These are phyloP conservation scores for Venustampulla echinocandica DNA, from an alignment of 495 filamentous ascomycete genomes.

Conservation along the genomic window DNA sequence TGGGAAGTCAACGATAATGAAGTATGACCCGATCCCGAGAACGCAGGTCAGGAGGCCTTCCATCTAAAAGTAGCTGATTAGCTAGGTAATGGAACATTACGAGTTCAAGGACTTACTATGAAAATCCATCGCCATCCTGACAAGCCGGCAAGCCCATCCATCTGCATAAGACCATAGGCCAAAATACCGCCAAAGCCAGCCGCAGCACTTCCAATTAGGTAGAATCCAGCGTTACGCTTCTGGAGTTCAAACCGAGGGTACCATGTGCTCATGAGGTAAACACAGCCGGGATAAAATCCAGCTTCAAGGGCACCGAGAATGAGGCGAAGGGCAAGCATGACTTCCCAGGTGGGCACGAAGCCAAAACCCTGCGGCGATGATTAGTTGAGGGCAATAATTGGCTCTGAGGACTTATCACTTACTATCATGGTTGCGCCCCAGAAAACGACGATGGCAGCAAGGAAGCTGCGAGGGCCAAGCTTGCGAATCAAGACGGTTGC, in stretches of 20 bases:
- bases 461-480: conserved; percentile 49
- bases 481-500: conserved; percentile 48
- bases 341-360: conserved; percentile 42
- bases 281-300: conserved; percentile 56
- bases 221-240: conserved; percentile 56
- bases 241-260: conserved; percentile 57
- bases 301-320: conserved; percentile 57
- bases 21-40: conserved; percentile 41
- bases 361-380: conserved; percentile 28
- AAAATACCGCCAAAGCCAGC: conserved; percentile 54
- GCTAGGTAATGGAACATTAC: no score
- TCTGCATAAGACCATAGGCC: conserved; percentile 55
- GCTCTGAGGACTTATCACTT: neutral
- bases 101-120: conserved; percentile 24
- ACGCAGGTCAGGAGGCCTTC: conserved; percentile 62
- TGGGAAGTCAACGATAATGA: conserved; percentile 53
- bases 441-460: conserved; percentile 44
- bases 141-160: conserved; percentile 37
- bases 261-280: conserved; percentile 56
- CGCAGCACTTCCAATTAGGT: conserved; percentile 54
- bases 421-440: conserved; percentile 38
- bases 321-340: conserved; percentile 45
- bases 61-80: conserved; percentile 34
- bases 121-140: conserved; percentile 55
- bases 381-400: neutral